A percentile compares a stretch with the other conserved stretches of the same genome.
Evolutionary conservation across 345 rosid species (phyloP).

Genomic region (Brassica nigra): DNA sequence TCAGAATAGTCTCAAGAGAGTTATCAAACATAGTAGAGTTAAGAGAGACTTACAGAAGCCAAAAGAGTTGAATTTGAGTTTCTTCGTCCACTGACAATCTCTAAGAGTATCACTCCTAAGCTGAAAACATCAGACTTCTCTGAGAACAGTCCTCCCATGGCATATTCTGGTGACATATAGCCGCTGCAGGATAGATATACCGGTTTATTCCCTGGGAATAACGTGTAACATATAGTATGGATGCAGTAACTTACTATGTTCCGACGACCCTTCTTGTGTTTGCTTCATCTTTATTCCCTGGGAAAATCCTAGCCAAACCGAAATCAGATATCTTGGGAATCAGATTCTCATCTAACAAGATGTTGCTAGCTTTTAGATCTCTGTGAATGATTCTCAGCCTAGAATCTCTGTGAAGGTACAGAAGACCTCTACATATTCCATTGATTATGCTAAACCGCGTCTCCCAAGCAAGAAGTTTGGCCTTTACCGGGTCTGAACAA

Average conservation of each 20-base stretch:
- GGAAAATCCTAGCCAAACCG: conserved; percentile 53
- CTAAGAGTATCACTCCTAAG: conserved; percentile 51
- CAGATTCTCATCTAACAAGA: conserved; percentile 49
- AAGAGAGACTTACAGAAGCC: conserved; percentile 39
- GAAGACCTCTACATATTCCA: conserved; percentile 19
- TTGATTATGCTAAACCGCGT: conserved; percentile 7
- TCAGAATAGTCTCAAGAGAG: conserved; percentile 12
- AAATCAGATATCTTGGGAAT: conserved; percentile 57
- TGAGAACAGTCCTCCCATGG: conserved; percentile 47
- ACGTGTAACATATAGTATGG: conserved; percentile 3
- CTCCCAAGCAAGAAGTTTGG: conserved; percentile 11
- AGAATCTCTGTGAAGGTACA: conserved; percentile 25
- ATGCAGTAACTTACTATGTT: conserved; percentile 43
- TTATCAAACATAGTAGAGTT: background rate
- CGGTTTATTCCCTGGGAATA: background rate
- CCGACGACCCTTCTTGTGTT: conserved; percentile 52
- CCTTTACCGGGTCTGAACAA: background rate
- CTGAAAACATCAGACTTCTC: conserved; percentile 52
- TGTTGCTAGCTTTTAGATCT: conserved; percentile 12
- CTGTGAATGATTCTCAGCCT: conserved; percentile 16
- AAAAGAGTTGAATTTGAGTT: conserved; percentile 43
- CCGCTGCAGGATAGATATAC: background rate
- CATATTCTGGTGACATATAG: conserved; percentile 8
- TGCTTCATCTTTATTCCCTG: conserved; percentile 44
- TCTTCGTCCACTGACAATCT: conserved; percentile 45